These are phyloP conservation scores for Aspergillus calidoustus DNA, from an alignment of 2,329 filamentous ascomycete genomes.

Conservation along the genomic window DNA sequence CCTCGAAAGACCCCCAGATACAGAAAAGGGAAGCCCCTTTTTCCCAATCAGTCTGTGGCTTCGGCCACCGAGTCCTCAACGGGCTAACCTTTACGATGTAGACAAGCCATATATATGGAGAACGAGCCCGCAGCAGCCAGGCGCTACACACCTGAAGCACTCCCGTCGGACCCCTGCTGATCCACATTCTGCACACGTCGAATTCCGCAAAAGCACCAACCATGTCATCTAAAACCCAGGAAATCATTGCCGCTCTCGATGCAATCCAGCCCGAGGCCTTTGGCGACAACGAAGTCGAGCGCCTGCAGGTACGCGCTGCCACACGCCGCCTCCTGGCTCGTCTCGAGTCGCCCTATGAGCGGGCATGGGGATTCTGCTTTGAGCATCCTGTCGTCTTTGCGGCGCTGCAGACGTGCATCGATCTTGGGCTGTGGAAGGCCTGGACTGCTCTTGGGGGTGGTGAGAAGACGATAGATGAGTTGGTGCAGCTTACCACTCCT, in stretches of 20 bases:
- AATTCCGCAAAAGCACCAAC: background rate
- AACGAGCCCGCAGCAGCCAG: too few relatives aligned
- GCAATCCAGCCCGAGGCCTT: constrained; percentile 22
- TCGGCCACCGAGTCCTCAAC: too few relatives aligned
- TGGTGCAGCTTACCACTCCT: constrained; percentile 31
- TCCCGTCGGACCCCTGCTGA: background rate
- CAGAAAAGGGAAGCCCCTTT: too few relatives aligned
- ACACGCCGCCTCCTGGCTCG: constrained; percentile 35
- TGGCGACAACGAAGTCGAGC: constrained; percentile 29
- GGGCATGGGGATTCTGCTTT: constrained; percentile 37
- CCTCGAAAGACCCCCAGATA: too few relatives aligned
- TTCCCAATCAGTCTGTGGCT: too few relatives aligned
- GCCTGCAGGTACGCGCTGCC: constrained; percentile 32
- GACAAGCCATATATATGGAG: too few relatives aligned
- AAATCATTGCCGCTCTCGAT: constrained; percentile 27
- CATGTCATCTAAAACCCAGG: constrained; percentile 12
- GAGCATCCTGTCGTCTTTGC: constrained; percentile 37
- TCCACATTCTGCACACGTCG: background rate
- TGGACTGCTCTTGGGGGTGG: constrained; percentile 36
- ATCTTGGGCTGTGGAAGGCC: constrained; percentile 37
- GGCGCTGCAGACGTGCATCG: constrained; percentile 35
- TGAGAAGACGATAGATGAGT: constrained; percentile 33
- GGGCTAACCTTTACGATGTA: too few relatives aligned
- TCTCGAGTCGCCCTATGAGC: constrained; percentile 40
- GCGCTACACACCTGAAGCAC: background rate